These are phyloP conservation scores for Cinnamomum micranthum DNA, from an alignment of 164 flowering plant species.

Conservation along the genomic window DNA sequence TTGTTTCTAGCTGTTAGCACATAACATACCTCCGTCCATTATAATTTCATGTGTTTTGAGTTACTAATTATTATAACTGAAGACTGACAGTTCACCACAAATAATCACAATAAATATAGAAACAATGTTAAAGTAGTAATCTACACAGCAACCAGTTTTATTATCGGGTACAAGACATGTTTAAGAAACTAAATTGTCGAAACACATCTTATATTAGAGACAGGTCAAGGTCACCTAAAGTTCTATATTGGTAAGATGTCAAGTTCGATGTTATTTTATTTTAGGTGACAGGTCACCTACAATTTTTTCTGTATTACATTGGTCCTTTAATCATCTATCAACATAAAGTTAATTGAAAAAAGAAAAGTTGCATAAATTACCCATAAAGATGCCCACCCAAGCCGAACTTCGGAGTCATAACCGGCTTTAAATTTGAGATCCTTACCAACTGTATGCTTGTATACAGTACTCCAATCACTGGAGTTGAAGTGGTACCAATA, in stretches of 20 bases:
- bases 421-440: conserved; percentile 90
- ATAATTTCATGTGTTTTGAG: background rate
- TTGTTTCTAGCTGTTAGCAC: no score
- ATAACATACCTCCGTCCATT: background rate
- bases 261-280: no score
- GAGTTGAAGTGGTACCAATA: conserved; percentile 79
- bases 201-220: no score
- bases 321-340: background rate
- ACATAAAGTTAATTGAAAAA: background rate
- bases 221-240: no score
- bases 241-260: no score
- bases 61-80: no score
- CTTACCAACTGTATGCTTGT: conserved; percentile 72
- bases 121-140: background rate
- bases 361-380: conserved; percentile 31
- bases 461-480: conserved; percentile 78
- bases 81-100: no score
- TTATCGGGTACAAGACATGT: no score
- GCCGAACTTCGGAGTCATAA: conserved; percentile 85
- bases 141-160: background rate
- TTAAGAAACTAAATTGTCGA: no score
- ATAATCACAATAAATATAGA: no score
- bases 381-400: conserved; percentile 97
- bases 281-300: no score
- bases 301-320: background rate